Base-by-base conservation (phyloP, 371 early-diverging fungal genomes). In the Rhizomucor pusillus region DNA sequence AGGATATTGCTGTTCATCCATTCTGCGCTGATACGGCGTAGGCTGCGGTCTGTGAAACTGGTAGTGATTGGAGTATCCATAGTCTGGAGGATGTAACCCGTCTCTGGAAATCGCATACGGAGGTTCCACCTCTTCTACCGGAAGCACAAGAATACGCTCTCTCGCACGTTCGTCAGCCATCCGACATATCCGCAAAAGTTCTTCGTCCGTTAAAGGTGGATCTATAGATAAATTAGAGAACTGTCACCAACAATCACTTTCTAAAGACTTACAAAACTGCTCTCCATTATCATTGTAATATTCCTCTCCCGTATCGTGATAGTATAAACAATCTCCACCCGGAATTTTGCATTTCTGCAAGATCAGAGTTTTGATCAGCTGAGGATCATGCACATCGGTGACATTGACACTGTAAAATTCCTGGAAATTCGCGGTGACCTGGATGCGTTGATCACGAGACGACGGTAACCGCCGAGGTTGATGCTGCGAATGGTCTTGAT, bases 351-450 rank as follows among this genome's bases (percentile, higher is more conserved):
- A 37, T 40, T 73, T 77, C 50, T 67, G 65, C 23, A 73, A 40
- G 25, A 77, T 77, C 33, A 62, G 58, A 39, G 55, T 52, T 37
- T 74, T 77, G 45, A 77, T 63, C 16, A 56, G 44, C 13, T 52
- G 52, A 22, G 74, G 53, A 62, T 77, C 74, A 43, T 52, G 46
- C 44, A 73, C 67, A 23, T 71, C 72, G 1, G 74, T 73, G 12
- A 77, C 74, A n/a, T 67, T 69, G 22, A 77, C 46, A 55, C 72
- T 69, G 40, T 59, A 67, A 51, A 67, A 71, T 0, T 66, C 67
- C 41, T 77, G 67, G 9, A 69, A 71, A 47, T 77, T 72, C 34
- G 54, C 57, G 18, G 72, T 71, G 29, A 68, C 64, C 34, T 68
- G 64, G 33, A 68, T 68, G 25, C 64, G 64, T 40, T 64, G 60